Evolutionary conservation across 352 stramenopile genomes (phyloP).

Genomic region (Phytopythium boreale): DNA sequence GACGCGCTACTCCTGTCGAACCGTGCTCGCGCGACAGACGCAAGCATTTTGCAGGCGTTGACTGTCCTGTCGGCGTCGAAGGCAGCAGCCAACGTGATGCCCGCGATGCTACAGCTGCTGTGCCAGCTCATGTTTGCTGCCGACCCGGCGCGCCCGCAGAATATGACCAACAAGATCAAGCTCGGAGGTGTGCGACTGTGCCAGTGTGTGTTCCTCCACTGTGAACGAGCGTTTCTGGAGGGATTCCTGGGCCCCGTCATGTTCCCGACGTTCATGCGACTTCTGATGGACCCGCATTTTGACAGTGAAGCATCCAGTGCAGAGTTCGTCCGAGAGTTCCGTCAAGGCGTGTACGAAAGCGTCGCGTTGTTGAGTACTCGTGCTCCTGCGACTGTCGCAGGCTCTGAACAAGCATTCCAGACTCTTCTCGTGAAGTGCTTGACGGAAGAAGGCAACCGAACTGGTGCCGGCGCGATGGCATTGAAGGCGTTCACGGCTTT

Average conservation of each 20-base stretch:
- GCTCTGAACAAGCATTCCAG: slow-evolving; percentile 68
- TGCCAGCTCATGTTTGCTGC: slow-evolving; percentile 78
- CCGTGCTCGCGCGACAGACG: slow-evolving; percentile 46
- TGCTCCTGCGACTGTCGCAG: slow-evolving; percentile 34
- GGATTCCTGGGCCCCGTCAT: slow-evolving; percentile 64
- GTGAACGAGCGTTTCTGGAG: slow-evolving; percentile 33
- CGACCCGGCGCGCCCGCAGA: slow-evolving; percentile 38
- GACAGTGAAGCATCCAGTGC: slow-evolving; percentile 43
- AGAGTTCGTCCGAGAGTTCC: slow-evolving; percentile 50
- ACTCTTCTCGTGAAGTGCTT: slow-evolving; percentile 66
- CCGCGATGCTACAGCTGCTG: slow-evolving; percentile 64
- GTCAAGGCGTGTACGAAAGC: slow-evolving; percentile 60
- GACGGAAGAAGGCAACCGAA: slow-evolving; percentile 44
- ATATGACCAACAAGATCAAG: slow-evolving; percentile 59
- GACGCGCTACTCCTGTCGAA: slow-evolving; percentile 45
- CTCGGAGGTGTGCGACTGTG: slow-evolving; percentile 55
- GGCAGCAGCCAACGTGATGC: slow-evolving; percentile 49
- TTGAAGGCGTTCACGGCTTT: slow-evolving; percentile 64
- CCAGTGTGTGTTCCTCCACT: slow-evolving; percentile 59
- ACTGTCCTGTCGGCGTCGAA: slow-evolving; percentile 49
- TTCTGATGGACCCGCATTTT: slow-evolving; percentile 57
- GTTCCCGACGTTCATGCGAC: slow-evolving; percentile 57
- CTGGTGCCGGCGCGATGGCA: slow-evolving; percentile 48
- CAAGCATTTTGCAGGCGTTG: slow-evolving; percentile 55
- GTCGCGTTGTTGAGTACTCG: slow-evolving; percentile 43